Conservation (phyloP, 192 early-diverging fungal genomes). For the Haplosporangium gracile region DNA sequence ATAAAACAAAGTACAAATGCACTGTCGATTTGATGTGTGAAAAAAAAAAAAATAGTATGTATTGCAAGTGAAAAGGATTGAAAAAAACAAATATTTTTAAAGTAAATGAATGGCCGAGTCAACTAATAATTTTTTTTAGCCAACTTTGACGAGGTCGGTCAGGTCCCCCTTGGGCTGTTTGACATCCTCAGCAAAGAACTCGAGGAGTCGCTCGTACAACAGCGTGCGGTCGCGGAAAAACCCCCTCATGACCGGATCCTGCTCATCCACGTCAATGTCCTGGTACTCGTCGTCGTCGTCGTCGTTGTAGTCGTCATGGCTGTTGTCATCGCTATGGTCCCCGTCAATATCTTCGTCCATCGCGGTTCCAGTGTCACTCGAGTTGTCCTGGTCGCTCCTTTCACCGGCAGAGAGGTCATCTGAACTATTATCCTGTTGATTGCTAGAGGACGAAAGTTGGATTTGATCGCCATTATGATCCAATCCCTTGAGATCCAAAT, state of each 20-base stretch:
- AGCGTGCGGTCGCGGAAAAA: constrained; percentile 65
- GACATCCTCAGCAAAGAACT: constrained; percentile 82
- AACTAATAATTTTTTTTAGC: constrained; percentile 18
- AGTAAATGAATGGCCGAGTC: no score
- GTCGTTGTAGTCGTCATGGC: neutral
- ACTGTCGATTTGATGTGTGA: neutral
- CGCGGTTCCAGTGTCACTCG: neutral
- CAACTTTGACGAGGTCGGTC: constrained; percentile 74
- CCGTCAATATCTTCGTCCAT: constrained; percentile 2
- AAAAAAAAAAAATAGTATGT: neutral
- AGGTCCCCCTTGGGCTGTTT: constrained; percentile 81
- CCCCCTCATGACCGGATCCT: constrained; percentile 9
- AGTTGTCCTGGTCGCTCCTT: neutral
- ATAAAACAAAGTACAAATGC: neutral
- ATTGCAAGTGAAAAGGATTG: neutral
- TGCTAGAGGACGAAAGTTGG: neutral
- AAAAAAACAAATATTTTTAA: neutral
- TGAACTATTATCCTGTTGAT: neutral
- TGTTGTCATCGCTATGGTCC: neutral
- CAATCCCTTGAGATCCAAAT: constrained; percentile 9
- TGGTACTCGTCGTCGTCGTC: constrained; percentile 19
- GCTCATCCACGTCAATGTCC: constrained; percentile 5
- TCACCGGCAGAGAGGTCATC: neutral
- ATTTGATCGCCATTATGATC: constrained; percentile 36
- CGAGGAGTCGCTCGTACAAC: constrained; percentile 78